Evolutionary conservation across 495 filamentous ascomycete genomes (phyloP).

Genomic region (Evernia prunastri): DNA sequence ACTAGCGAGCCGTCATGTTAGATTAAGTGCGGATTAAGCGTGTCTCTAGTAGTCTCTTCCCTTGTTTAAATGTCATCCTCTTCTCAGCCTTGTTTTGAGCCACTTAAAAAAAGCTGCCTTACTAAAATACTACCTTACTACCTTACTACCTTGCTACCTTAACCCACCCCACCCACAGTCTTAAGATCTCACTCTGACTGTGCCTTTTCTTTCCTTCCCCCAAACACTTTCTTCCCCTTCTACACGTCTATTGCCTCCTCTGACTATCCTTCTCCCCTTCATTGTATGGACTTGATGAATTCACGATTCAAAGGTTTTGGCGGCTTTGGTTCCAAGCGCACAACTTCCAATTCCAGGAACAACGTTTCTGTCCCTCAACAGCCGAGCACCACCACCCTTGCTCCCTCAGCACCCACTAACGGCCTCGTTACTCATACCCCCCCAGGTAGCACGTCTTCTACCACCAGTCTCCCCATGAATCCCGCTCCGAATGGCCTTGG

Average conservation of each 20-base stretch:
- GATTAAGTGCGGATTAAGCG: background rate
- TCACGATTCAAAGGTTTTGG: conserved; percentile 44
- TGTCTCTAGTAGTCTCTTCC: background rate
- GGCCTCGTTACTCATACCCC: conserved; percentile 23
- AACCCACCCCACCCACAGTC: background rate
- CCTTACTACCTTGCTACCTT: too few species aligned
- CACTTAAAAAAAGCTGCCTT: too few species aligned
- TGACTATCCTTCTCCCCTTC: background rate
- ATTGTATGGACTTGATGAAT: conserved; percentile 42
- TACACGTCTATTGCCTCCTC: background rate
- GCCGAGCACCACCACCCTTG: conserved; percentile 33
- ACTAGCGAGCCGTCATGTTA: background rate
- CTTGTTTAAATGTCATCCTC: background rate
- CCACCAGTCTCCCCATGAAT: conserved; percentile 49
- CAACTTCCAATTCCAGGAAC: conserved; percentile 33
- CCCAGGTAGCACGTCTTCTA: conserved; percentile 40
- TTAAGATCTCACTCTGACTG: conserved; percentile 11
- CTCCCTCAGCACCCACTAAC: conserved; percentile 37
- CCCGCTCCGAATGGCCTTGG: conserved; percentile 35
- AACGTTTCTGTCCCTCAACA: conserved; percentile 29
- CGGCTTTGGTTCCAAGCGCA: conserved; percentile 42
- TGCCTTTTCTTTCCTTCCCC: background rate
- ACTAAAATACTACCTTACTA: too few species aligned
- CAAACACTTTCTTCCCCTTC: background rate
- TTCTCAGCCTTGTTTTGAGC: background rate